Conservation (phyloP, 345 rosid genomes). For the Melaleuca quinquenervia region DNA sequence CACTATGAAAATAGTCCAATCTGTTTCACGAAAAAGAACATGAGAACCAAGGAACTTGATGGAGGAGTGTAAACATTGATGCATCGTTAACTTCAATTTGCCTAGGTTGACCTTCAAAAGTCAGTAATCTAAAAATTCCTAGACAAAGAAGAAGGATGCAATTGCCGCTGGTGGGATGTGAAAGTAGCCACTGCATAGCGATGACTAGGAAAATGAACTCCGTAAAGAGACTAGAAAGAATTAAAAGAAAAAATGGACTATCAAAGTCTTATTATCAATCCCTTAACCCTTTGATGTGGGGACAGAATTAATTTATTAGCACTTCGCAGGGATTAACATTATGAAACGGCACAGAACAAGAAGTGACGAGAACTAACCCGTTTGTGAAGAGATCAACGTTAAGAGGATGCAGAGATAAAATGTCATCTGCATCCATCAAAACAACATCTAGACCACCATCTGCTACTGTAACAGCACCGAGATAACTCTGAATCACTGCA, state of each 20-base stretch:
- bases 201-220: background rate
- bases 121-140: background rate
- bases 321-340: background rate
- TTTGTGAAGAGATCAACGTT: background rate
- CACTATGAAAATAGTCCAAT: background rate
- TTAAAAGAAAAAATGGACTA: background rate
- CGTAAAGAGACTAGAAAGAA: background rate
- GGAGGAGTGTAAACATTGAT: background rate
- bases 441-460: slow-evolving; percentile 33
- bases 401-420: slow-evolving; percentile 14
- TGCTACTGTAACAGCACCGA: slow-evolving; percentile 20
- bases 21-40: background rate
- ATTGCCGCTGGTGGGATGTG: background rate
- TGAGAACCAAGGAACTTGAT: background rate
- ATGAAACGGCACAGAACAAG: background rate
- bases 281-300: background rate
- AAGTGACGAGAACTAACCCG: slow-evolving; percentile 14
- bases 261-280: background rate
- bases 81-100: background rate
- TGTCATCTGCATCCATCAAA: slow-evolving; percentile 56
- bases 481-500: slow-evolving; percentile 32
- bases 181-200: background rate
- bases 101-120: background rate
- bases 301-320: background rate
- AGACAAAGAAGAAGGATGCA: background rate